Conservation (phyloP, 2,329 filamentous ascomycete genomes). For the Ophiocordyceps robertsii region DNA sequence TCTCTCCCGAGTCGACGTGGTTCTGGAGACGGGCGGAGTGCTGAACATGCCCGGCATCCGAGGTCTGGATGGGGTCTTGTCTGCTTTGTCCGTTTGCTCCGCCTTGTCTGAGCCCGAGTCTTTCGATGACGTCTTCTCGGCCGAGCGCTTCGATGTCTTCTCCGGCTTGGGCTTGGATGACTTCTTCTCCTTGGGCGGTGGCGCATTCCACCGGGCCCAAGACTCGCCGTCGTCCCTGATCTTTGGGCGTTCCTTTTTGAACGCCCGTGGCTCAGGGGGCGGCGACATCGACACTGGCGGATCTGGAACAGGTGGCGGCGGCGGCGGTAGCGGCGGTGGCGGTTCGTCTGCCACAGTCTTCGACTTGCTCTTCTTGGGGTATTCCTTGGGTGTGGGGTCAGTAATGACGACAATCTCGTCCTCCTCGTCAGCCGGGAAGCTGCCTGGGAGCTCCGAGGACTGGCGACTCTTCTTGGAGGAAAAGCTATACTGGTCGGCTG, state of each 20-base stretch:
- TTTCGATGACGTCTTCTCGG: conserved; percentile 47
- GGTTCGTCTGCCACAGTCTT: conserved; percentile 3
- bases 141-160: conserved; percentile 37
- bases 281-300: conserved; percentile 33
- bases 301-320: conserved; percentile 31
- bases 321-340: conserved; percentile 20
- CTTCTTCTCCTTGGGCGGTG: conserved; percentile 31
- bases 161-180: conserved; percentile 56
- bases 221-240: conserved; percentile 58
- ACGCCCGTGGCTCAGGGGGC: conserved; percentile 41
- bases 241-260: conserved; percentile 64
- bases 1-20: conserved; percentile 54
- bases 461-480: conserved; percentile 18
- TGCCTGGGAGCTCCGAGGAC: conserved; percentile 27
- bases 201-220: conserved; percentile 63
- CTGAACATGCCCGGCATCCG: conserved; percentile 52
- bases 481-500: conserved; percentile 14
- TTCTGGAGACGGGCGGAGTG: conserved; percentile 52
- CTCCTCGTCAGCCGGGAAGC: conserved; percentile 41
- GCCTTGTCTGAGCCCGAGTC: conserved; percentile 64
- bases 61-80: conserved; percentile 38
- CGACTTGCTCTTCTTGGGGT: conserved; percentile 18
- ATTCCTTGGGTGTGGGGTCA: conserved; percentile 31
- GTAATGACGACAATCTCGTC: conserved; percentile 37
- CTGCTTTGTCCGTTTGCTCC: conserved; percentile 29